A percentile compares a stretch with the other conserved stretches of the same genome.
These are phyloP conservation scores for Vickermania ingenoplastis DNA, from an alignment of 208 protist species.

Conservation along the genomic window DNA sequence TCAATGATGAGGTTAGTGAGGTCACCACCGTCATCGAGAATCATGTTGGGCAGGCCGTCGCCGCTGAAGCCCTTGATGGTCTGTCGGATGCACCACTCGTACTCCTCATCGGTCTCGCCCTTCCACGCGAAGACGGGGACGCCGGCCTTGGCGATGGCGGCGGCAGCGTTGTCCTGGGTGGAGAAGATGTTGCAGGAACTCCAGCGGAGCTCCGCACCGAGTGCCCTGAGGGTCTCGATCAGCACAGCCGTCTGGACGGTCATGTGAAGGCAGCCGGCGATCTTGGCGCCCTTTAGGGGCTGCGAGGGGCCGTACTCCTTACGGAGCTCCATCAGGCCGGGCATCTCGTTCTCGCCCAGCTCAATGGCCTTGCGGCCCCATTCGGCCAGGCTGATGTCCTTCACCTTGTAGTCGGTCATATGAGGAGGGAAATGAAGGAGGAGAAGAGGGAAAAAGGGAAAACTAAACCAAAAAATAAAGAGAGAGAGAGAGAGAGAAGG, in stretches of 20 bases:
- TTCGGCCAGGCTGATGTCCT: constrained; percentile 95
- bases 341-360: constrained; percentile 99
- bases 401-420: constrained; percentile 94
- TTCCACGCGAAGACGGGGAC: constrained; percentile 99
- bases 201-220: constrained; percentile 98
- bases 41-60: constrained; percentile 93
- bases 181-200: constrained; percentile 99
- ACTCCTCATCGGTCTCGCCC: constrained; percentile 99
- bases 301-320: constrained; percentile 81
- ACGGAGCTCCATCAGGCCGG: constrained; percentile 97
- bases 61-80: constrained; percentile 85
- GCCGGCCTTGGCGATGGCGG: constrained; percentile 84
- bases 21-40: constrained; percentile 99
- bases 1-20: constrained; percentile 96
- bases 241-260: constrained; percentile 99
- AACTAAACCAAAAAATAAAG: constrained; percentile 1
- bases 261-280: constrained; percentile 99
- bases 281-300: constrained; percentile 95
- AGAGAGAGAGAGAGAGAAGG: constrained; percentile 3
- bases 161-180: constrained; percentile 92
- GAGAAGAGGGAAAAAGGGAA: neutral
- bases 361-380: constrained; percentile 97
- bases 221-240: constrained; percentile 97
- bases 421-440: constrained; percentile 1
- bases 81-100: constrained; percentile 98